phyloP scores from a whole-genome alignment of 1,139 yeast genomes.

The Sugiyamaella japonica region DNA sequence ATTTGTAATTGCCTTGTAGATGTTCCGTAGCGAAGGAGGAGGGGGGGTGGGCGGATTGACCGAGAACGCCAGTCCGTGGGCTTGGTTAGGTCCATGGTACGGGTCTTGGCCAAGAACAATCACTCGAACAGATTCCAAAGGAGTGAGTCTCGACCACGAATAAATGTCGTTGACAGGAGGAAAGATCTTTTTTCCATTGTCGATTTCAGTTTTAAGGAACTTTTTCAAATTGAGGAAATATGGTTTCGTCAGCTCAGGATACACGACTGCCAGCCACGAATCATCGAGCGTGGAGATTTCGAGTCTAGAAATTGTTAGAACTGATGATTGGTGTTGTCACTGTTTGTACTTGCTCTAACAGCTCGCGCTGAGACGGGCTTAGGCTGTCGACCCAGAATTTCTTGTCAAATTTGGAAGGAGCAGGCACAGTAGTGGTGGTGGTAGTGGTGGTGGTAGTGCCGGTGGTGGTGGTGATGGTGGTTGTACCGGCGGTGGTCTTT shows the following conservation, averaged over 20 bases:
- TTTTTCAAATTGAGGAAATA: conserved; percentile 74
- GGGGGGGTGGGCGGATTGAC: conserved; percentile 80
- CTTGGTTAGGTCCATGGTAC: conserved; percentile 87
- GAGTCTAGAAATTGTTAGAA: no score
- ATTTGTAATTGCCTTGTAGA: conserved; percentile 70
- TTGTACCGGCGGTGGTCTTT: conserved; percentile 4
- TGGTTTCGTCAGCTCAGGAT: conserved; percentile 76
- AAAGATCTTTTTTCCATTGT: conserved; percentile 53
- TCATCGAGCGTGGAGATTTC: conserved; percentile 72
- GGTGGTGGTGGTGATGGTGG: background rate
- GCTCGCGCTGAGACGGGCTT: conserved; percentile 51
- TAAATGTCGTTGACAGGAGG: conserved; percentile 81
- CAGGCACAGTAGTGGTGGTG: background rate
- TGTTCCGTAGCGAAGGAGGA: conserved; percentile 89
- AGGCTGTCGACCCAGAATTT: conserved; percentile 55
- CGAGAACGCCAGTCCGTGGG: conserved; percentile 94
- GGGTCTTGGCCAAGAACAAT: conserved; percentile 95
- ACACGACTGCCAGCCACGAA: conserved; percentile 73
- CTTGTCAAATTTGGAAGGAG: conserved; percentile 46
- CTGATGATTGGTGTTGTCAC: no score
- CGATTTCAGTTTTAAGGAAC: conserved; percentile 48
- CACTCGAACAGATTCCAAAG: conserved; percentile 70
- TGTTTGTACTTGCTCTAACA: conserved; percentile 47
- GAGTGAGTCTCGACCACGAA: conserved; percentile 90
- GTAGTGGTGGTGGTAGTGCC: background rate